Conservation (phyloP, 1,284 basidiomycete species). For the Sporisorium scitamineum region DNA sequence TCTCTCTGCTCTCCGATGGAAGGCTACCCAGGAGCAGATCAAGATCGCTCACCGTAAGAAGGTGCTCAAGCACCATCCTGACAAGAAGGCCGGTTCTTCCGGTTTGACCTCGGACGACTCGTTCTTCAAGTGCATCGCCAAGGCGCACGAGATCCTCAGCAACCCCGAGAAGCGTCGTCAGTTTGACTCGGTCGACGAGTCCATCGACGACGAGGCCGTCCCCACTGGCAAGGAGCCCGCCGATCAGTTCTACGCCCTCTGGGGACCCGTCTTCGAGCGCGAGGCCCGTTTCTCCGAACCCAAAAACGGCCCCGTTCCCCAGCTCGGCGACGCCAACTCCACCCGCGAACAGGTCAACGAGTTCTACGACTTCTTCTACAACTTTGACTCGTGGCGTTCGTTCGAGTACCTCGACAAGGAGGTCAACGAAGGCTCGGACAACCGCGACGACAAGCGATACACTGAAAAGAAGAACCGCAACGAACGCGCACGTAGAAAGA, state of each 20-base stretch:
- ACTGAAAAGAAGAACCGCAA: constrained; percentile 99
- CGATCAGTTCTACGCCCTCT: constrained; percentile 76
- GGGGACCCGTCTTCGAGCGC: constrained; percentile 85
- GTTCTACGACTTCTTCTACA: constrained; percentile 99
- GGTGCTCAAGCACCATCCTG: constrained; percentile 97
- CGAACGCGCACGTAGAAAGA: constrained; percentile 94
- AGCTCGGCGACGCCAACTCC: constrained; percentile 80
- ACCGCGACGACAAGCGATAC: constrained; percentile 97
- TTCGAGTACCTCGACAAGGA: constrained; percentile 99
- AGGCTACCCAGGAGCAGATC: constrained; percentile 90
- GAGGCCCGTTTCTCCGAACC: constrained; percentile 86
- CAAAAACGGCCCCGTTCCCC: constrained; percentile 85
- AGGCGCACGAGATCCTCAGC: constrained; percentile 91
- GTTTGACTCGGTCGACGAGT: constrained; percentile 95
- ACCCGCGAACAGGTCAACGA: constrained; percentile 85
- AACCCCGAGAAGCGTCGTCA: constrained; percentile 89
- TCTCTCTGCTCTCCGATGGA: constrained; percentile 88
- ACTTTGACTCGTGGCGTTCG: constrained; percentile 97
- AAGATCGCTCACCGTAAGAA: constrained; percentile 99
- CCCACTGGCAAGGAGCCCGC: constrained; percentile 71
- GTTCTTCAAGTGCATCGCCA: constrained; percentile 99
- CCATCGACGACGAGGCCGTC: constrained; percentile 77
- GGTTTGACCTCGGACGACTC: constrained; percentile 90
- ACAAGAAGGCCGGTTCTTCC: constrained; percentile 88
- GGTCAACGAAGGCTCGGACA: constrained; percentile 96